Evolutionary conservation across 2,329 filamentous ascomycete genomes (phyloP), one percentile per base, ranked within the genome.

Genomic region (Colletotrichum tofieldiae): DNA sequence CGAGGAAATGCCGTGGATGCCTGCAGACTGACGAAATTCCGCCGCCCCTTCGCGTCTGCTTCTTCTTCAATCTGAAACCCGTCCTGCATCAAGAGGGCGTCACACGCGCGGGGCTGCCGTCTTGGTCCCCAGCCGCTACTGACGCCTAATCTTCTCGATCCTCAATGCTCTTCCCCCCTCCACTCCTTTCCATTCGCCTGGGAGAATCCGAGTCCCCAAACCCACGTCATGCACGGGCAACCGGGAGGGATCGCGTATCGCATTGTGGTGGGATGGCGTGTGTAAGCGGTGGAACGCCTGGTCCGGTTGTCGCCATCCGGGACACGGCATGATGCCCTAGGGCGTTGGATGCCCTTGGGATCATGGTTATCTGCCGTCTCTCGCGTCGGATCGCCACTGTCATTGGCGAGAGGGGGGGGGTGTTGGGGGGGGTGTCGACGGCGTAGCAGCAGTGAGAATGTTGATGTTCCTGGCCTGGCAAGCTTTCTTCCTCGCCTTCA

Each of bases 51-150:
- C 43, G 47, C 39, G 55, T 58, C n/a, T 18, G 14, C 23, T 58
- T 49, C 32, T 29, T 16, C 23, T 58, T 65, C 62, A 71, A 73
- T 73, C 71, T 73, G 73, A 74, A 74, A 74, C 73, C 59, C 66
- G 65, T 41, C 59, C 55, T 73, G 73, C 73, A 64, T 73, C 71
- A 74, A 58, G 61, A 73, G 12, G 47, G 58, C 55, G 39, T 72
- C 66, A 55, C 47, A 70, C 60, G 23, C 66, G 49, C 59, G 37
- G 66, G 66, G 64, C 37, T 59, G 39, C 49, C 49, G 54, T 73
- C 61, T 63, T 72, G 61, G 49, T 51, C 12, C 26, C 14, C 39
- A 45, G 26, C 54, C 49, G 37, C 14, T 65, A 43, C 52, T 8
- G 23, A 55, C 29, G 18, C 5, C 35, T 16, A 32, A 47, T 23